Evolutionary conservation across 139 green algal genomes (phyloP), one percentile per base, ranked within the genome.

Genomic region (Chlamydomonas incerta): DNA sequence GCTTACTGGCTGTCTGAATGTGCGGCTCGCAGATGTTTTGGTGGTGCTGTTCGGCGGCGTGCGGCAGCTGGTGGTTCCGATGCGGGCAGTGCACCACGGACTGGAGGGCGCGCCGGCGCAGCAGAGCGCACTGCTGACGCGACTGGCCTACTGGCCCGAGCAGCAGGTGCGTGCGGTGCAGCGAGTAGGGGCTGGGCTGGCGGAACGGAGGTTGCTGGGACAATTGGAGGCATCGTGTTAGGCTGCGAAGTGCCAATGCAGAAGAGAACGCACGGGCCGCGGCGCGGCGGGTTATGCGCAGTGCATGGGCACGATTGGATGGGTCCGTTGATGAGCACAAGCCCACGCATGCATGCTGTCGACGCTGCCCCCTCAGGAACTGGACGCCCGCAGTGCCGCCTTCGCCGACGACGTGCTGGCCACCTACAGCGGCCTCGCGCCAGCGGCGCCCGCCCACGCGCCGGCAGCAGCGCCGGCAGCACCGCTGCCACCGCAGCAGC

Each of bases 1-100:
- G n/a, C n/a, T n/a, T n/a, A n/a, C n/a, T n/a, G n/a, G n/a, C n/a
- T n/a, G n/a, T n/a, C n/a, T n/a, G n/a, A n/a, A n/a, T n/a, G n/a
- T n/a, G n/a, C n/a, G n/a, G n/a, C n/a, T n/a, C 21, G 5, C 63
- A 83, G 77, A 83, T 33, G 46, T 29, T 21, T 21, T 83, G 17
- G 62, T 83, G 63, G 77, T 83, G 46, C 63, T 83, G 34, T 69
- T 55, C 28, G 77, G 77, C 41, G 31, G n/a, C 11, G n/a, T 83
- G 13, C 50, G 63, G 18, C 24, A 3, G 20, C n/a, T 74, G 41
- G 41, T 28, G 0, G 77, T 83, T 31, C 77, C 77, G 4, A n/a
- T 83, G 17, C 77, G 77, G 63, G 77, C 77, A 14, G 63, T 83
- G 63, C 63, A 70, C 55, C 34, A 63, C 29, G 72, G 72, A 11